Conservation (phyloP, 352 stramenopile species). For the Phytophthora kernoviae region DNA sequence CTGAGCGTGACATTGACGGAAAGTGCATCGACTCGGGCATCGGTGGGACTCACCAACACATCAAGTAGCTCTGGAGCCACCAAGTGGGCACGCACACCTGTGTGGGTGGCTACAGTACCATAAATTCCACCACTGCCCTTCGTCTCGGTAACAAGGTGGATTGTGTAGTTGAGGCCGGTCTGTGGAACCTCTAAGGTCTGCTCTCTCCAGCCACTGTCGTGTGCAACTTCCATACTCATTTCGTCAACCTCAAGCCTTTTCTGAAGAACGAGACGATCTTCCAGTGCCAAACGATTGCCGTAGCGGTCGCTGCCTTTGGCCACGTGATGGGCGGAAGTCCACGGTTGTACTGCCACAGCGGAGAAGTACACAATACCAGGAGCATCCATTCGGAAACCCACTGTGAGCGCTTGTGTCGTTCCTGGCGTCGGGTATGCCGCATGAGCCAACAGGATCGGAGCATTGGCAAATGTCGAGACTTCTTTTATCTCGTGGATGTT, state of each 20-base stretch:
- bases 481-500: conserved; percentile 43
- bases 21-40: conserved; percentile 75
- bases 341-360: conserved; percentile 47
- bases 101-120: conserved; percentile 65
- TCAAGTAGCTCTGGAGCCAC: conserved; percentile 44
- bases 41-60: conserved; percentile 46
- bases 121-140: conserved; percentile 70
- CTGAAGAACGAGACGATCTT: conserved; percentile 57
- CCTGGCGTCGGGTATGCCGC: conserved; percentile 63
- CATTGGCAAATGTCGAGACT: conserved; percentile 65
- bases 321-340: conserved; percentile 39
- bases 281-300: conserved; percentile 67
- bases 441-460: conserved; percentile 71
- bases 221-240: conserved; percentile 24
- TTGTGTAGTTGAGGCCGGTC: conserved; percentile 64
- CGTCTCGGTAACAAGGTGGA: conserved; percentile 81
- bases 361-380: conserved; percentile 66
- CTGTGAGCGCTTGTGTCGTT: conserved; percentile 46
- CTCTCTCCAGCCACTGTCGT: conserved; percentile 55
- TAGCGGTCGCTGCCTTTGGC: conserved; percentile 52
- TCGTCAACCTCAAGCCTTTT: conserved; percentile 41
- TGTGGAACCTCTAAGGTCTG: conserved; percentile 60
- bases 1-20: conserved; percentile 53
- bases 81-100: conserved; percentile 56
- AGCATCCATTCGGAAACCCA: conserved; percentile 70